Percentiles rank a stretch among this genome's conserved stretches.
Evolutionary conservation across 306 rosid species (phyloP).

Genomic region (Abrus pulchellus): DNA sequence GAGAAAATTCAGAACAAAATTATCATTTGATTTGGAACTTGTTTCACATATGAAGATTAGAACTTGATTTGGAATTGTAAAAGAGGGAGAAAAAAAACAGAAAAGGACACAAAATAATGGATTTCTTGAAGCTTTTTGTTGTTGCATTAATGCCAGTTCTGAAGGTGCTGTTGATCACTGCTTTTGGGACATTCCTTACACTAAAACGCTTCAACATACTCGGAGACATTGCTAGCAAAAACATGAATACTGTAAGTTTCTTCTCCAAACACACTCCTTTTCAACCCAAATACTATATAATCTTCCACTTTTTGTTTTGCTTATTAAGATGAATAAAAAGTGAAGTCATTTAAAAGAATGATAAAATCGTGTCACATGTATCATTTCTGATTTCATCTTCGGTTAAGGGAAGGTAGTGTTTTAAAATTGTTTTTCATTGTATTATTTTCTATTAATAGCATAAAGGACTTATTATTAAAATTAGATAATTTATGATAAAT

Average conservation of each 20-base stretch:
- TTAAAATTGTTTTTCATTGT: no score
- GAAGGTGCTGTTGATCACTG: conserved; percentile 45
- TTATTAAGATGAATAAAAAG: not conserved
- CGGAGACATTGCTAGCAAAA: conserved; percentile 1
- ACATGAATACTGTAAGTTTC: conserved; percentile 49
- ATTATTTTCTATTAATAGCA: no score
- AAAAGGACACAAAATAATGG: conserved; percentile 22
- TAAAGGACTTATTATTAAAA: no score
- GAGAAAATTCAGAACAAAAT: no score
- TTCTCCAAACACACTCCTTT: not conserved
- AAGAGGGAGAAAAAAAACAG: not conserved
- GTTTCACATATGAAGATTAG: conserved; percentile 23
- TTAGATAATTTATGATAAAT: no score
- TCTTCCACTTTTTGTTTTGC: not conserved
- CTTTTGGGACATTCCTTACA: conserved; percentile 48
- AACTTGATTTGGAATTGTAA: not conserved
- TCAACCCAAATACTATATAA: no score
- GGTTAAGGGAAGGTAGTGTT: not conserved
- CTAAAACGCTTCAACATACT: conserved; percentile 43
- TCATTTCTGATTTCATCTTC: not conserved
- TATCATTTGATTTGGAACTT: not conserved
- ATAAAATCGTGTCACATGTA: not conserved
- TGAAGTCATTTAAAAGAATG: not conserved
- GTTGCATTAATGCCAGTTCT: conserved; percentile 48
- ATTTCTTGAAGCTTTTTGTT: conserved; percentile 43